Evolutionary conservation across 345 rosid species (phyloP).

Genomic region (Populus ilicifolia): DNA sequence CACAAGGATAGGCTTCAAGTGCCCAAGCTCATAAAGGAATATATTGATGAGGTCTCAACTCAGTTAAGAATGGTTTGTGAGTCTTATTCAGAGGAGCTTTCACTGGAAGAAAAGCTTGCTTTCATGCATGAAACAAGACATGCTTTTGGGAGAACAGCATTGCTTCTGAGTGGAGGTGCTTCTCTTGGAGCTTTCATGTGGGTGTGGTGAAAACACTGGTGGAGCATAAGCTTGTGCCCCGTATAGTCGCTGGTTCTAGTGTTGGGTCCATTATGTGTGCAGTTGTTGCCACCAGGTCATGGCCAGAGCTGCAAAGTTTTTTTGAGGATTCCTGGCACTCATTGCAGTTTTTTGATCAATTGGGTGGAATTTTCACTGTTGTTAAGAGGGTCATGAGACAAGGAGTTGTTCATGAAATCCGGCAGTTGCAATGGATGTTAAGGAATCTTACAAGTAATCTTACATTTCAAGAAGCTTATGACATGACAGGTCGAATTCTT

Average conservation of each 20-base stretch:
- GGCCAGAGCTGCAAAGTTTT: conserved; percentile 95
- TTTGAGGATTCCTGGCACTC: conserved; percentile 80
- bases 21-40: conserved; percentile 87
- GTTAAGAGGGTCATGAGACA: conserved; percentile 83
- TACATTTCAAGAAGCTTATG: conserved; percentile 97
- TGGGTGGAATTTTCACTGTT: conserved; percentile 78
- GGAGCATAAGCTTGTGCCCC: conserved; percentile 83
- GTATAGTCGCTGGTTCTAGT: conserved; percentile 92
- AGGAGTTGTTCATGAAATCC: conserved; percentile 89
- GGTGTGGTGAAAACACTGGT: conserved; percentile 93
- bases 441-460: conserved; percentile 87
- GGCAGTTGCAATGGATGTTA: conserved; percentile 86
- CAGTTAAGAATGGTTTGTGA: conserved; percentile 89
- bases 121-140: conserved; percentile 98
- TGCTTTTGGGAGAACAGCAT: conserved; percentile 94
- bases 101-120: conserved; percentile 88
- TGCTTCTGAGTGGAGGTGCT: conserved; percentile 99
- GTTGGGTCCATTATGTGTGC: conserved; percentile 97
- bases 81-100: conserved; percentile 83
- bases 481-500: conserved; percentile 88
- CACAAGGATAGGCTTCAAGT: conserved; percentile 97
- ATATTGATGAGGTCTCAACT: conserved; percentile 86
- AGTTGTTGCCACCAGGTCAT: conserved; percentile 76
- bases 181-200: conserved; percentile 92
- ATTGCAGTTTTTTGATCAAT: conserved; percentile 85